These are phyloP conservation scores for Podosphaera xanthii DNA, from an alignment of 2,329 filamentous ascomycete species.

Conservation along the genomic window DNA sequence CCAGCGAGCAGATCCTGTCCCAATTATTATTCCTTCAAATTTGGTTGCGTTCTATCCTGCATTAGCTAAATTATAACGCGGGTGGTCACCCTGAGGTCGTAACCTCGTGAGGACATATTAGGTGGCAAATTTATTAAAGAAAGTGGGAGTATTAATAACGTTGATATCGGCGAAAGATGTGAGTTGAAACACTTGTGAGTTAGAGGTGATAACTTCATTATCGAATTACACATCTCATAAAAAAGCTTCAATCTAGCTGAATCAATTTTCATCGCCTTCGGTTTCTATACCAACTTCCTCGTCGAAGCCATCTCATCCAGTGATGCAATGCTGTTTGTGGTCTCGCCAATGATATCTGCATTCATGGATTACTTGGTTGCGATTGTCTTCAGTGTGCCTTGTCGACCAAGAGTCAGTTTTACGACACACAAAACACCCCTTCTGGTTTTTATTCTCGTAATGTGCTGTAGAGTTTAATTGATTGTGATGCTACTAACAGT, in stretches of 20 bases:
- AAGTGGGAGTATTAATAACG: background rate
- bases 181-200: background rate
- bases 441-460: too few species aligned
- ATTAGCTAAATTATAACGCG: background rate
- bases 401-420: too few species aligned
- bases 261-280: background rate
- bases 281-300: background rate
- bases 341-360: too few species aligned
- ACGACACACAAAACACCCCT: too few species aligned
- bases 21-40: background rate
- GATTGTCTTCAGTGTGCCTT: too few species aligned
- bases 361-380: too few species aligned
- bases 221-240: background rate
- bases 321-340: too few species aligned
- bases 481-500: too few species aligned
- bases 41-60: background rate
- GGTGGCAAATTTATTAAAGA: background rate
- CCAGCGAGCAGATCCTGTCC: background rate
- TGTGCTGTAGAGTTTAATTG: too few species aligned
- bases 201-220: background rate
- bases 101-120: background rate
- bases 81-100: background rate
- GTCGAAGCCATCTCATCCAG: background rate
- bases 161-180: background rate
- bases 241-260: background rate